Evolutionary conservation across 768 basidiomycete species (phyloP).

Genomic region (Serendipita indica): DNA sequence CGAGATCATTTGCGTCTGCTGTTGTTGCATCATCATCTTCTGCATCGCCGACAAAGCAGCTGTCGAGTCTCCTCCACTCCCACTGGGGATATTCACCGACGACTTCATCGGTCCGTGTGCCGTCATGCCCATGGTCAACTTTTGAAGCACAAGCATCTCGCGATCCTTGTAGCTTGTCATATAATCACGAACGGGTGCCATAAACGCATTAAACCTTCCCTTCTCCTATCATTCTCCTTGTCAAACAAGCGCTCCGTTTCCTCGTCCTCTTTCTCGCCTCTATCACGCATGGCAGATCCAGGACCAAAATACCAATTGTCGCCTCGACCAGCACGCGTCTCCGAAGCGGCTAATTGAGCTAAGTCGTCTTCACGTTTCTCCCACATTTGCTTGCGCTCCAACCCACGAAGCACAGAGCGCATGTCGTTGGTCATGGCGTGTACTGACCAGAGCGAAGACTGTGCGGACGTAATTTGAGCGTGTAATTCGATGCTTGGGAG

Average conservation of each 20-base stretch:
- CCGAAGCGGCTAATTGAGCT: background rate
- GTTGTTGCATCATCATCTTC: constrained; percentile 6
- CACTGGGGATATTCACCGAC: background rate
- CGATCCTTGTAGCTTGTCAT: constrained; percentile 1
- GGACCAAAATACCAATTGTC: constrained; percentile 4
- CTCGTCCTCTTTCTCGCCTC: constrained; percentile 7
- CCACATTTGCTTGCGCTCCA: background rate
- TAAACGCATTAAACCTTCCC: background rate
- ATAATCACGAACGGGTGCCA: background rate
- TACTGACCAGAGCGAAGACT: background rate
- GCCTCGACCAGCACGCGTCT: background rate
- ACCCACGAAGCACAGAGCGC: background rate
- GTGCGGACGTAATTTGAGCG: background rate
- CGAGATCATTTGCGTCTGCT: constrained; percentile 9
- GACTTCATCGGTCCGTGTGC: background rate
- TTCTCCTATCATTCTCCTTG: background rate
- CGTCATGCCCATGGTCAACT: background rate
- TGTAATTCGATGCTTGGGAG: background rate
- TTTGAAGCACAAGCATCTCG: constrained; percentile 2
- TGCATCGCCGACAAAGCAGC: constrained; percentile 1
- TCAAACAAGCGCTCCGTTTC: background rate
- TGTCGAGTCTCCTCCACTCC: background rate
- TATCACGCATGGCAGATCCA: background rate
- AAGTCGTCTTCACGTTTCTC: background rate
- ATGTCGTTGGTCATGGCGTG: background rate